These are phyloP conservation scores for Dactylellina leptospora DNA, from an alignment of 2,329 filamentous ascomycete genomes.

Conservation along the genomic window DNA sequence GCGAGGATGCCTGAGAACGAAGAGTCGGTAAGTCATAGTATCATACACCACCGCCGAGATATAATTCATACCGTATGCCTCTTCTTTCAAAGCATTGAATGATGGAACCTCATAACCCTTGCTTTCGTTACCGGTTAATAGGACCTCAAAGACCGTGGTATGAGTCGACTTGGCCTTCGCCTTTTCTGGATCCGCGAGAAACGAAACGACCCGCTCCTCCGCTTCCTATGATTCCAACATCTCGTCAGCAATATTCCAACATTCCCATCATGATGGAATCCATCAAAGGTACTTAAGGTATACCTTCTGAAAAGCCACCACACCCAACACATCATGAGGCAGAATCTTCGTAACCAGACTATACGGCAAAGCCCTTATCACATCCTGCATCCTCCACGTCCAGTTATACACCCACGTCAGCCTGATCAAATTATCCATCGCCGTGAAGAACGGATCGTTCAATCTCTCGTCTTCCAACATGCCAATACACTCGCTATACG, in stretches of 20 bases:
- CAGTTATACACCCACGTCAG: constrained; percentile 61
- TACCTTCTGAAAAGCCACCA: constrained; percentile 53
- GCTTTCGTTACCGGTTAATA: constrained; percentile 57
- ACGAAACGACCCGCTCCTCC: constrained; percentile 24
- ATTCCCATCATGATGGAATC: constrained; percentile 34
- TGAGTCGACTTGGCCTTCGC: constrained; percentile 58
- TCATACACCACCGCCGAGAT: constrained; percentile 59
- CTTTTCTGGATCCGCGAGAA: constrained; percentile 53
- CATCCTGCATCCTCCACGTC: constrained; percentile 56
- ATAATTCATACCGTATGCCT: constrained; percentile 51
- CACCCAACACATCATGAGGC: constrained; percentile 54
- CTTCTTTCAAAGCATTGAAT: constrained; percentile 54
- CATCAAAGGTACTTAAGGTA: not conserved
- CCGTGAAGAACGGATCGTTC: constrained; percentile 61
- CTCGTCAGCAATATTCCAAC: constrained; percentile 45
- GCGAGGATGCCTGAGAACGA: constrained; percentile 63
- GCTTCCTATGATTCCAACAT: constrained; percentile 30
- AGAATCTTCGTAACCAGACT: constrained; percentile 55
- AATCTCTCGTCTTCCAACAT: constrained; percentile 61
- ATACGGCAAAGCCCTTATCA: constrained; percentile 56
- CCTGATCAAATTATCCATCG: constrained; percentile 60
- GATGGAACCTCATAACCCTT: constrained; percentile 51
- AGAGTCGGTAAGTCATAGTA: constrained; percentile 57
- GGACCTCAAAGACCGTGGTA: constrained; percentile 59
- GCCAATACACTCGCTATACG: constrained; percentile 61